Evolutionary conservation across 495 filamentous ascomycete species (phyloP).

Genomic region (Penicillium turbatum): DNA sequence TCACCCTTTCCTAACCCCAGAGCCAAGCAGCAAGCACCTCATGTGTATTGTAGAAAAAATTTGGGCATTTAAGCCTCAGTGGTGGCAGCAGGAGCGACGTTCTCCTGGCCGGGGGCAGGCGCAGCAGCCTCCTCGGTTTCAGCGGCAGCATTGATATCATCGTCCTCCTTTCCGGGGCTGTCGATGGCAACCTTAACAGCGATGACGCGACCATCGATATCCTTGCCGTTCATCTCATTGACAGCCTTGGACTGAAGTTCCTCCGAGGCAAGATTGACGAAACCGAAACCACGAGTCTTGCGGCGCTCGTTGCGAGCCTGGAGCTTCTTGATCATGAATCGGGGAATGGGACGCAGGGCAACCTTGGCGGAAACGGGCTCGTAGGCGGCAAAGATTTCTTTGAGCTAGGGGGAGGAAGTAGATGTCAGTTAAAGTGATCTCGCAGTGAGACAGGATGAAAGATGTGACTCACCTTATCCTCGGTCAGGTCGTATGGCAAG

Average conservation of each 20-base stretch:
- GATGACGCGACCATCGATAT: slow-evolving; percentile 96
- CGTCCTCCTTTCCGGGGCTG: slow-evolving; percentile 97
- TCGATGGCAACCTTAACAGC: slow-evolving; percentile 99
- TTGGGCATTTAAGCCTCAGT: slow-evolving; percentile 33
- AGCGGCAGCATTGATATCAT: slow-evolving; percentile 69
- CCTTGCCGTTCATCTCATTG: slow-evolving; percentile 96
- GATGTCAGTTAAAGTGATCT: slow-evolving; percentile 13
- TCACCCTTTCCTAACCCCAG: slow-evolving; percentile 2
- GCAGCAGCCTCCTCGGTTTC: slow-evolving; percentile 42
- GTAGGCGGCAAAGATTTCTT: slow-evolving; percentile 91
- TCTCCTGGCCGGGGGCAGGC: slow-evolving; percentile 28
- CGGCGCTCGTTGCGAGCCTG: slow-evolving; percentile 95
- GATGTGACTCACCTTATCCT: slow-evolving; percentile 76
- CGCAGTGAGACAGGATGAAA: neutral
- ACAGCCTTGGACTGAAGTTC: slow-evolving; percentile 97
- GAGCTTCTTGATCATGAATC: slow-evolving; percentile 99
- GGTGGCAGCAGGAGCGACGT: slow-evolving; percentile 14
- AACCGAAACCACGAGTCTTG: slow-evolving; percentile 98
- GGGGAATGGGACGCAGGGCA: slow-evolving; percentile 94
- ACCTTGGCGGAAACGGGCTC: slow-evolving; percentile 92
- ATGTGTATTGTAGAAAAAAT: slow-evolving; percentile 21
- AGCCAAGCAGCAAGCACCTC: slow-evolving; percentile 17
- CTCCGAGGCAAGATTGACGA: slow-evolving; percentile 92
- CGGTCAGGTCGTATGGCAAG: slow-evolving; percentile 93
- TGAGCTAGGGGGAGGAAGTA: slow-evolving; percentile 57